Base-by-base conservation (phyloP, 192 early-diverging fungal species). In the Chytriomyces sp. region DNA sequence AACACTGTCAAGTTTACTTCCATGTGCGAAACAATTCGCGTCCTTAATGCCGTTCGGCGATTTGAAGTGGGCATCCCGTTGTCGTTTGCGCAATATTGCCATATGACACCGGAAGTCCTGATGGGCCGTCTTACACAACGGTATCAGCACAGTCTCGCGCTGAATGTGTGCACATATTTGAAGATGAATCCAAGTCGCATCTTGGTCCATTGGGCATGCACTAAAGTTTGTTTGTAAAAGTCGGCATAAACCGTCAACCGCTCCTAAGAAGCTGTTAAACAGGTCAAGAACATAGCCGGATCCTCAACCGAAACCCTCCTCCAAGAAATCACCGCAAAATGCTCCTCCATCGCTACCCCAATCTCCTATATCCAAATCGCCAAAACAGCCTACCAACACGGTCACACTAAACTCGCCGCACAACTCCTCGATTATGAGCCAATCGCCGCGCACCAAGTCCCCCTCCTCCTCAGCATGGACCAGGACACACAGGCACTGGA, bases 131-230 rank as follows among this genome's bases (percentile, higher is more conserved):
- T 99, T 64, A 86, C 94, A 3, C 88, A 91, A 54, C 89, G 95
- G 26, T 86, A 93, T 61, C 85, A 88, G 32, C 93, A 98, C 73
- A 76, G 90, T n/a, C 78, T 99, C 36, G 98, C 98, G 0, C 78
- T 95, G 25, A 82, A 88, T 5, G 82, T 98, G 28, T 93, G 93
- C 73, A 90, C 91, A 19, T 96, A 94, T 72, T 73, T 97, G 49
- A 87, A 91, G 22, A 83, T 95, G 55, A 85, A 89, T 17, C 82
- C 85, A 0, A 92, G 94, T 66, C 85, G 91, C 36, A 91, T 98
- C 14, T 78, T 95, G 22, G 91, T 97, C 52, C 93, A 96, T 73
- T 99, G 98, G 98, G 98, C 96, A 0, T 95, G 98, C 64, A 89
- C 92, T 59, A 97, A 98, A 83, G 90, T 92, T 75, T 65, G 52